Evolutionary conservation across 306 rosid species (phyloP).

Genomic region (Cucurbita argyrosperma): DNA sequence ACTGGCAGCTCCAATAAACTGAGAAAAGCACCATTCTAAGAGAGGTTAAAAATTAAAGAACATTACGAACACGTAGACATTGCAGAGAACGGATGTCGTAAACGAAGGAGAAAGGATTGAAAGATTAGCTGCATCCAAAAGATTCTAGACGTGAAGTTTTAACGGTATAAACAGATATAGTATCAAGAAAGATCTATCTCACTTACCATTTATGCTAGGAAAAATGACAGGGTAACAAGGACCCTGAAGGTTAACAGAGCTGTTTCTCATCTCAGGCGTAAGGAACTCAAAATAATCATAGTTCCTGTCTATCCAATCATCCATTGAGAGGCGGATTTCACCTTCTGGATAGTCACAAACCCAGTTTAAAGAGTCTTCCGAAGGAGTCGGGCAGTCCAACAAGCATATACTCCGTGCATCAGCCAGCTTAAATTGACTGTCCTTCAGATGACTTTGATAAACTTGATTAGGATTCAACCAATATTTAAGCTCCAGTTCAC

Average conservation of each 20-base stretch:
- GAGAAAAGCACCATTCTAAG: slow-evolving; percentile 10
- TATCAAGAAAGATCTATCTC: not conserved
- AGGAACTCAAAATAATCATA: slow-evolving; percentile 86
- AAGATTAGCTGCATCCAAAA: not conserved
- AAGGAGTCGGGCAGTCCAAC: slow-evolving; percentile 65
- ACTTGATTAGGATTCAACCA: slow-evolving; percentile 94
- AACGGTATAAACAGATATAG: not conserved
- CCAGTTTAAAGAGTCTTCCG: slow-evolving; percentile 75
- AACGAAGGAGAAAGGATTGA: slow-evolving; percentile 1
- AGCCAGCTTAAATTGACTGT: slow-evolving; percentile 42
- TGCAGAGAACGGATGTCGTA: not conserved
- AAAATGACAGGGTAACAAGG: slow-evolving; percentile 97
- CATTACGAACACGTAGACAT: not conserved
- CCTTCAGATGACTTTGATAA: slow-evolving; percentile 75
- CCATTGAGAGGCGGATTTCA: slow-evolving; percentile 48
- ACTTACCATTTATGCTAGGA: slow-evolving; percentile 86
- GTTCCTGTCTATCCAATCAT: slow-evolving; percentile 61
- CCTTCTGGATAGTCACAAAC: slow-evolving; percentile 96
- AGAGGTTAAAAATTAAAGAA: not conserved
- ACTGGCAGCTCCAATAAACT: slow-evolving; percentile 98
- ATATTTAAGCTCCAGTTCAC: slow-evolving; percentile 60
- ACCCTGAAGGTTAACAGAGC: slow-evolving; percentile 92
- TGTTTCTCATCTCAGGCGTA: slow-evolving; percentile 81
- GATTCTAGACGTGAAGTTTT: not conserved
- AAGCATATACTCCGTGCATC: slow-evolving; percentile 82